Conservation (phyloP, 331 rosid genomes). For the Spiraea crenata region DNA sequence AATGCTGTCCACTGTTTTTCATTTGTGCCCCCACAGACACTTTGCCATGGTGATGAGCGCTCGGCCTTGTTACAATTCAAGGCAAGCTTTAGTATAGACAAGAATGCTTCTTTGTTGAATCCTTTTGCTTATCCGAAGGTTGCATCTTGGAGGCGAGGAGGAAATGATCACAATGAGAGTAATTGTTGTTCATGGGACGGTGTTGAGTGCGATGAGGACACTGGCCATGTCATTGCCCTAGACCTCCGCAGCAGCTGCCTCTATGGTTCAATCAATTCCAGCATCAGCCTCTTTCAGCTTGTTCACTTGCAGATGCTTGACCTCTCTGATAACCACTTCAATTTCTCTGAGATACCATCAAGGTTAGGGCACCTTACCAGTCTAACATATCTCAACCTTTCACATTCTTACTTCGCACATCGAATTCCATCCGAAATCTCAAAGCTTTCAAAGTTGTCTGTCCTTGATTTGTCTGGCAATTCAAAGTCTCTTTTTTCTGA, state of each 20-base stretch:
- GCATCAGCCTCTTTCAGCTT: constrained; percentile 39
- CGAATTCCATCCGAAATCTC: constrained; percentile 34
- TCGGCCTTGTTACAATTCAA: constrained; percentile 29
- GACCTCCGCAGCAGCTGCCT: constrained; percentile 27
- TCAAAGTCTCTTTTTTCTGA: too few relatives aligned
- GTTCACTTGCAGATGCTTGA: constrained; percentile 31
- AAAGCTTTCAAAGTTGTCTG: background rate
- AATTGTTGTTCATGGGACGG: constrained; percentile 51
- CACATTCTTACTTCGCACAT: constrained; percentile 8
- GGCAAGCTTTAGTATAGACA: background rate
- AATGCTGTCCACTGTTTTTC: background rate
- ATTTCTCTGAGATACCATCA: constrained; percentile 32
- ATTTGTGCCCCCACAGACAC: background rate
- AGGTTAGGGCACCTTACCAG: constrained; percentile 28
- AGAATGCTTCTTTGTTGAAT: constrained; percentile 15
- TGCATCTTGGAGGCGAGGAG: too few relatives aligned
- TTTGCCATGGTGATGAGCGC: background rate
- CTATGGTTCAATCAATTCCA: constrained; percentile 29
- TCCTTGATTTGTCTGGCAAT: background rate
- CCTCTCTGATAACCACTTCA: too few relatives aligned
- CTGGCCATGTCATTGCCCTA: too few relatives aligned
- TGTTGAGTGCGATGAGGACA: constrained; percentile 22
- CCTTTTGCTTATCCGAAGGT: too few relatives aligned
- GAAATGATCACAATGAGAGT: background rate
- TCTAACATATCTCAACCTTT: constrained; percentile 29